Evolutionary conservation across 441 rosid genomes (phyloP).

Genomic region (Populus trichocarpa): DNA sequence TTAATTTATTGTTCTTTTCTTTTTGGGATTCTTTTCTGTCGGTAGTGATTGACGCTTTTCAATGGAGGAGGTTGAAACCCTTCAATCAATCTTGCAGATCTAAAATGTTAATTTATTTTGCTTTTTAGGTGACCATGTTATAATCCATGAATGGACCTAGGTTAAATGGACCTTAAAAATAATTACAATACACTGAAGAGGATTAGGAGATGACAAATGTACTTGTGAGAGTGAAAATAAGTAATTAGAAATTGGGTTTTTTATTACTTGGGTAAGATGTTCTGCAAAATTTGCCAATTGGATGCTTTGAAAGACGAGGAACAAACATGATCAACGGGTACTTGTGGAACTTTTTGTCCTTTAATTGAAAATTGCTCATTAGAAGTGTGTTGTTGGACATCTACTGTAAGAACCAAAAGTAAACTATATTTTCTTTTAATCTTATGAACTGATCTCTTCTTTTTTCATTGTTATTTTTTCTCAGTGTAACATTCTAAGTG

Average conservation of each 20-base stretch:
- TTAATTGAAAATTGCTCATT: neutral
- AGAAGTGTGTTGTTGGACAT: neutral
- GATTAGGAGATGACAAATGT: neutral
- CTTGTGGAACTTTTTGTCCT: neutral
- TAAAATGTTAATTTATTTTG: neutral
- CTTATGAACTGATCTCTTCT: neutral
- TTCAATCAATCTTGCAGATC: neutral
- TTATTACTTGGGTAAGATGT: neutral
- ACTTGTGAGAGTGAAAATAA: neutral
- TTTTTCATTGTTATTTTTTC: neutral
- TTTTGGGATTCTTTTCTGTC: neutral
- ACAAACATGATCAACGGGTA: neutral
- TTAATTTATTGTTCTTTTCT: neutral
- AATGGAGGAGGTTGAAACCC: neutral
- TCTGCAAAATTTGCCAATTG: neutral
- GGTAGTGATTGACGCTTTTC: neutral
- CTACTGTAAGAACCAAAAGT: neutral
- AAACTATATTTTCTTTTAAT: neutral
- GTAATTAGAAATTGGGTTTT: neutral
- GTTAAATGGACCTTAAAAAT: neutral
- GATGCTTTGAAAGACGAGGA: neutral
- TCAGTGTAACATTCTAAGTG: neutral
- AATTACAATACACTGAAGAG: neutral
- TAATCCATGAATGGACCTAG: neutral
- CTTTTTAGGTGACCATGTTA: neutral